Evolutionary conservation across 805 yeast species (phyloP), one percentile per base, ranked within the genome.

Genomic region (Huiozyma naganishii): DNA sequence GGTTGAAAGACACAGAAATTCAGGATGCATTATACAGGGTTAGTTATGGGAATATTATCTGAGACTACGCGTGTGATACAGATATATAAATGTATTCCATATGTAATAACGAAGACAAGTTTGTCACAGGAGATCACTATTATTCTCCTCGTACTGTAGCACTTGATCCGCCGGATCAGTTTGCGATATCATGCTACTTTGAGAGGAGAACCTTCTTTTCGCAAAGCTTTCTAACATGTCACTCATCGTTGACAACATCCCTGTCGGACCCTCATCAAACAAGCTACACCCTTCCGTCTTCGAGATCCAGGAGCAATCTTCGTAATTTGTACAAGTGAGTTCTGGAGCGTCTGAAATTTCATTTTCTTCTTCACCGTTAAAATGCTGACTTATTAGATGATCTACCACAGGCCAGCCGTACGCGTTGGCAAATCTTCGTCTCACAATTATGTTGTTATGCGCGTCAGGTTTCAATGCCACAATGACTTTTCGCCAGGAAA

Each of bases 381-480:
- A 84, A 65, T 84, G 92, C 41, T 72, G 69, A 10, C 69, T 66
- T 1, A 80, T 74, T 47, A 84, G 55, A 44, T 58, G 92, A 46
- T 83, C 88, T 39, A 83, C 66, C 0, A 83, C 85, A 1, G 76
- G 78, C 95, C 95, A 84, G 1, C 95, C 94, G 61, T 78, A 83
- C 0, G 90, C 92, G 64, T 84, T 84, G 6, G 94, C 81, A 68
- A 85, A 92, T 48, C 85, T 67, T 51, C 98, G 71, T 49, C 98
- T 69, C 1, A 90, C 97, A 28, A 86, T 72, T 29, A 92, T 88
- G 55, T 88, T 90, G 55, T 90, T 90, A 58, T 90, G 98, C 0
- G 98, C 96, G 61, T 90, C 98, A 0, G 97, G 96, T 50, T 79
- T 75, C 49, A 92, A 65, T 37, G 78, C 78, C 1, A 89, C 95